These are phyloP conservation scores for Terfezia boudieri DNA, from an alignment of 495 filamentous ascomycete genomes.

Conservation along the genomic window DNA sequence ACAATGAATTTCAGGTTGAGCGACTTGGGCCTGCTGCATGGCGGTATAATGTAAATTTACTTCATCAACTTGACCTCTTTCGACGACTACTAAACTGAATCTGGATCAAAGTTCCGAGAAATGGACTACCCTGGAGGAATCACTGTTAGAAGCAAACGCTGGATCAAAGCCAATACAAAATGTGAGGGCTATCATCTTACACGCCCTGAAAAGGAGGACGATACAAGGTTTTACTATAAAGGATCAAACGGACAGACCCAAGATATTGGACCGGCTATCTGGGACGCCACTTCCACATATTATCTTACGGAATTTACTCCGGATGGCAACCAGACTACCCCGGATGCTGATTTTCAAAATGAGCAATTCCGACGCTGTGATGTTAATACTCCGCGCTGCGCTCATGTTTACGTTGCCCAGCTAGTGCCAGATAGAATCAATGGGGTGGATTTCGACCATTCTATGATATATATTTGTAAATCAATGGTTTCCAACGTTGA, in stretches of 20 bases:
- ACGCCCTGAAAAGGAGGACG: background rate
- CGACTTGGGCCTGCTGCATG: background rate
- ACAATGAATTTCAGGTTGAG: background rate
- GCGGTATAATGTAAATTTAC: background rate
- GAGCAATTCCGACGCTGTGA: background rate
- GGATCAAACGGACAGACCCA: background rate
- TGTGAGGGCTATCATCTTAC: background rate
- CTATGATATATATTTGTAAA: background rate
- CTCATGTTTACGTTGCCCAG: background rate
- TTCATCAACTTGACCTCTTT: background rate
- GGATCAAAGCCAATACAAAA: background rate
- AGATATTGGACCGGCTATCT: background rate
- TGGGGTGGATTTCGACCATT: background rate
- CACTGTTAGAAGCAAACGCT: background rate
- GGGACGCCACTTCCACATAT: background rate
- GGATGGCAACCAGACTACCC: background rate
- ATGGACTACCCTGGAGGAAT: background rate
- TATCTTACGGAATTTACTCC: background rate
- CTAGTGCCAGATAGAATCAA: background rate
- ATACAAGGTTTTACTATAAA: background rate
- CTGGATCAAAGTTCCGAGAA: background rate
- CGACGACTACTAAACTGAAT: background rate
- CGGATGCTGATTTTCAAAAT: background rate
- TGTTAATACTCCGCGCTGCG: background rate
- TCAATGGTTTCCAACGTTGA: background rate